A percentile compares a stretch with the other conserved stretches of the same genome.
Conservation (phyloP, 176 grass and related monocot genomes). For the Oryza coarctata region DNA sequence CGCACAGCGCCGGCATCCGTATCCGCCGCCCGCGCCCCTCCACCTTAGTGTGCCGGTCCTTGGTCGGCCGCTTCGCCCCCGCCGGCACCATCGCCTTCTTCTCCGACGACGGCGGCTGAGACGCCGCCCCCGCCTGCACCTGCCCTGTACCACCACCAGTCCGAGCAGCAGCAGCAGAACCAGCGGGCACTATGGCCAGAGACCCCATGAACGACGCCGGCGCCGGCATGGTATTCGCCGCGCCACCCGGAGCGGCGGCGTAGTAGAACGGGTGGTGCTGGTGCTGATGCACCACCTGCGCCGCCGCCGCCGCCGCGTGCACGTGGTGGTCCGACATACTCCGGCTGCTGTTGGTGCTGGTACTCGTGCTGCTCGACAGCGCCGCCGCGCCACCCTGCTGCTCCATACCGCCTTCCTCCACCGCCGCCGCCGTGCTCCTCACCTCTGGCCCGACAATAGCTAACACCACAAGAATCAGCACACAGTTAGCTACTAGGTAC, state of each 20-base stretch:
- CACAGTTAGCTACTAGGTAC: neutral
- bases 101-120: neutral
- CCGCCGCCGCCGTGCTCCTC: neutral
- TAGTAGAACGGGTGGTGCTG: constrained; percentile 66
- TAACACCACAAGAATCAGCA: neutral
- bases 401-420: constrained; percentile 17
- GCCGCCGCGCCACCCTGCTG: constrained; percentile 30
- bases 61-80: constrained; percentile 55
- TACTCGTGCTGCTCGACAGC: constrained; percentile 78
- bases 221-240: neutral
- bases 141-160: neutral
- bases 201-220: constrained; percentile 72
- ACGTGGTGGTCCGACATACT: constrained; percentile 73
- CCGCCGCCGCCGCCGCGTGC: neutral
- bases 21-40: constrained; percentile 89
- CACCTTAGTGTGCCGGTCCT: constrained; percentile 97
- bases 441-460: neutral
- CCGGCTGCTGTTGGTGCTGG: constrained; percentile 83
- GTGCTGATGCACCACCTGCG: neutral
- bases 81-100: constrained; percentile 33
- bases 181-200: constrained; percentile 35
- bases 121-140: neutral
- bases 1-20: constrained; percentile 97
- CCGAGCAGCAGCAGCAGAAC: neutral
- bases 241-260: constrained; percentile 24